A percentile compares a stretch with the other conserved stretches of the same genome.
Conservation (phyloP, 192 early-diverging fungal genomes). For the Mortierella antarctica region DNA sequence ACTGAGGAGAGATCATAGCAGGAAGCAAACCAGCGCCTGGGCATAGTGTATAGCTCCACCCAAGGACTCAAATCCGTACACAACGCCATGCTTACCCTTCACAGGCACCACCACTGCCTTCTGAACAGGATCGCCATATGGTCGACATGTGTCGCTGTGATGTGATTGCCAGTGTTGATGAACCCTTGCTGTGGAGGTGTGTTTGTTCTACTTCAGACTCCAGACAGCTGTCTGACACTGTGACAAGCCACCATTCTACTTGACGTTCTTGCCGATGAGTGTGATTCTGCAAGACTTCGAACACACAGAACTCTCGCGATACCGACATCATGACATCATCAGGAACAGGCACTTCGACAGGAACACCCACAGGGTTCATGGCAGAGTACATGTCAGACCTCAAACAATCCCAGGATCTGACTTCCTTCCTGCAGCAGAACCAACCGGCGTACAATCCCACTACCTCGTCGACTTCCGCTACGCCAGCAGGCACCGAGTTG, state of each 20-base stretch:
- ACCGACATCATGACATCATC: slow-evolving; percentile 5
- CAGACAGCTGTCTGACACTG: no score
- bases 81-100: slow-evolving; percentile 17
- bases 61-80: slow-evolving; percentile 16
- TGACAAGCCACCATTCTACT: no score
- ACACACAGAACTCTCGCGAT: no score
- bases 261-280: no score
- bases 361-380: slow-evolving; percentile 36
- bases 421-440: slow-evolving; percentile 49
- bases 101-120: slow-evolving; percentile 3
- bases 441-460: slow-evolving; percentile 35
- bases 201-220: no score
- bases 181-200: no score
- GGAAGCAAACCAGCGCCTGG: slow-evolving; percentile 8
- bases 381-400: slow-evolving; percentile 50
- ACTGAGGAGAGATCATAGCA: slow-evolving; percentile 11
- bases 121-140: no score
- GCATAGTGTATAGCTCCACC: slow-evolving; percentile 6
- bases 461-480: not conserved
- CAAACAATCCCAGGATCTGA: slow-evolving; percentile 41
- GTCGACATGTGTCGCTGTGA: no score
- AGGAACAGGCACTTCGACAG: slow-evolving; percentile 16
- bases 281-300: no score
- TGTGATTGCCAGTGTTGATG: no score
- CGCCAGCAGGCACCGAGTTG: not conserved